phyloP scores from a whole-genome alignment of 2,329 filamentous ascomycete species.

The Aspergillus japonicus region DNA sequence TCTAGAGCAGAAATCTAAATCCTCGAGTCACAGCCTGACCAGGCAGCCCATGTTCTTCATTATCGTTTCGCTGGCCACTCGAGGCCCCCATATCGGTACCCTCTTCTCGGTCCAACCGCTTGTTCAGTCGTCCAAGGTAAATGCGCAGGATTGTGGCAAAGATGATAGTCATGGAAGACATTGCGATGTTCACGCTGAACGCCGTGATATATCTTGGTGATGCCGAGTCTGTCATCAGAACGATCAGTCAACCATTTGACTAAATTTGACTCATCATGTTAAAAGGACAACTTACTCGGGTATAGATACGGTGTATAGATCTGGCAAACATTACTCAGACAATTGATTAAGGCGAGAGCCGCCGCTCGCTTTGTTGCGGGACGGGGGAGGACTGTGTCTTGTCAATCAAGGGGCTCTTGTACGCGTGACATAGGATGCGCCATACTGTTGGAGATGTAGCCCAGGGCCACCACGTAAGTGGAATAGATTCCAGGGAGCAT shows the following conservation, averaged over 20 bases:
- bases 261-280: too few species aligned
- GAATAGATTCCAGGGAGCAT: background rate
- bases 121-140: background rate
- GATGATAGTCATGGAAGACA: background rate
- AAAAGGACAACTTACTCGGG: background rate
- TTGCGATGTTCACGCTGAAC: background rate
- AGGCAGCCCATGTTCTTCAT: conserved; percentile 1
- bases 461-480: background rate
- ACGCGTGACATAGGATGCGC: background rate
- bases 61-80: background rate
- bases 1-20: background rate
- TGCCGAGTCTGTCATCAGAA: background rate
- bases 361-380: background rate
- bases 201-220: background rate
- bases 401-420: background rate
- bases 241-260: background rate
- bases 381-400: background rate
- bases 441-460: conserved; percentile 1
- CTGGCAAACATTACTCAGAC: background rate
- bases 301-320: conserved; percentile 1
- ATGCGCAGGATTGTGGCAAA: background rate
- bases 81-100: background rate
- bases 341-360: background rate
- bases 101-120: background rate
- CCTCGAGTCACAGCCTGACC: background rate